Evolutionary conservation across 495 filamentous ascomycete species (phyloP).

Genomic region (Tuber aestivum): DNA sequence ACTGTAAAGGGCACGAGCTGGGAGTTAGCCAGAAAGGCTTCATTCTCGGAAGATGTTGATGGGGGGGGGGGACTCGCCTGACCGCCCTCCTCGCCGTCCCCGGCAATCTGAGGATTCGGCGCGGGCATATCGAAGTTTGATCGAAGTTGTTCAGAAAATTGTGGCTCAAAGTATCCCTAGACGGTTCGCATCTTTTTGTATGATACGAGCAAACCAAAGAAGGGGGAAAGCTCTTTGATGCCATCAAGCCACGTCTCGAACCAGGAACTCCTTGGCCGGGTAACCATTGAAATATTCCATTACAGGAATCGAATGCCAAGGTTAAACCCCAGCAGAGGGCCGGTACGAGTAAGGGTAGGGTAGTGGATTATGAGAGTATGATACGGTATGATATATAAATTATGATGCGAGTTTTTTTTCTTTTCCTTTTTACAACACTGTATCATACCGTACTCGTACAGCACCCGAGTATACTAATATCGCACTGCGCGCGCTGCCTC

Average conservation of each 20-base stretch:
- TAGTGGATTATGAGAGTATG: background rate
- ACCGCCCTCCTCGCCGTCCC: conserved; percentile 27
- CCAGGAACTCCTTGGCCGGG: background rate
- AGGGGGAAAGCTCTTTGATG: background rate
- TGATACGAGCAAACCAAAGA: background rate
- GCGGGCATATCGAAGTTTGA: conserved; percentile 32
- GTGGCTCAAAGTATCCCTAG: background rate
- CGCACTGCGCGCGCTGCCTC: background rate
- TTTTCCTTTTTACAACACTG: background rate
- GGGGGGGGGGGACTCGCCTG: conserved; percentile 10
- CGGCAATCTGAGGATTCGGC: conserved; percentile 39
- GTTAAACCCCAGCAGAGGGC: background rate
- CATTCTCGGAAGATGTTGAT: background rate
- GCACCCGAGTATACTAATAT: too few species aligned
- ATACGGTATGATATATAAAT: too few species aligned
- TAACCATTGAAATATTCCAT: background rate
- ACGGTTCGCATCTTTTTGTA: background rate
- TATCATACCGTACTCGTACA: too few species aligned
- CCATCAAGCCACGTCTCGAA: background rate
- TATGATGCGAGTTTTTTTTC: background rate
- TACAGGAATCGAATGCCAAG: background rate
- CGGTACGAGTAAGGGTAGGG: background rate
- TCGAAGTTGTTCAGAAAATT: background rate
- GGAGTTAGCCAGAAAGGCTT: conserved; percentile 15
- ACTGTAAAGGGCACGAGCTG: conserved; percentile 44